phyloP scores from a whole-genome alignment of 768 basidiomycete species.

The Lentinula guzmanii region DNA sequence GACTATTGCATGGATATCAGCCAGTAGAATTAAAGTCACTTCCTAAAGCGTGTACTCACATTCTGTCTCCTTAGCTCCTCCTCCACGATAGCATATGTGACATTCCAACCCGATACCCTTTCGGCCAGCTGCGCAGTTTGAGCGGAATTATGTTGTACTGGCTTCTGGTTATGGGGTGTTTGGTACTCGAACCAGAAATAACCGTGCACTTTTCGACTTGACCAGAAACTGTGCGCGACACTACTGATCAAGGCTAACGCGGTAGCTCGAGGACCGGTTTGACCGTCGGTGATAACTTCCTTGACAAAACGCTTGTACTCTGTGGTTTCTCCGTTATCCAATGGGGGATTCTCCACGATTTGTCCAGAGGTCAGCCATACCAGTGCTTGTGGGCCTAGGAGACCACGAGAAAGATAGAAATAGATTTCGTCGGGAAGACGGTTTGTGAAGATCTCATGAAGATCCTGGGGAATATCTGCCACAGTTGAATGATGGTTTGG shows the following conservation, averaged over 20 bases:
- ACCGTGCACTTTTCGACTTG: conserved; percentile 63
- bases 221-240: conserved; percentile 78
- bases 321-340: conserved; percentile 92
- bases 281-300: conserved; percentile 93
- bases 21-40: conserved; percentile 10
- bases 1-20: conserved; percentile 47
- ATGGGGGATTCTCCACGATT: conserved; percentile 78
- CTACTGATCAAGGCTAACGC: conserved; percentile 83
- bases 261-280: conserved; percentile 89
- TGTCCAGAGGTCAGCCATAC: conserved; percentile 93
- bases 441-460: conserved; percentile 93
- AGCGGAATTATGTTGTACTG: conserved; percentile 64
- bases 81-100: conserved; percentile 78
- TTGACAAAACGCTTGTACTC: conserved; percentile 95
- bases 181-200: conserved; percentile 71
- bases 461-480: conserved; percentile 83
- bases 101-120: conserved; percentile 85
- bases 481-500: conserved; percentile 68
- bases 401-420: conserved; percentile 91
- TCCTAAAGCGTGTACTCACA: conserved; percentile 45
- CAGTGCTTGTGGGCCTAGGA: conserved; percentile 82
- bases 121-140: conserved; percentile 86
- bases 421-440: conserved; percentile 95
- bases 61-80: conserved; percentile 95
- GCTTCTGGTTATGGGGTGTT: conserved; percentile 46